A percentile compares a stretch with the other conserved stretches of the same genome.
These are phyloP conservation scores for Mollisiaceae sp. DNA, from an alignment of 2,329 filamentous ascomycete species.

Conservation along the genomic window DNA sequence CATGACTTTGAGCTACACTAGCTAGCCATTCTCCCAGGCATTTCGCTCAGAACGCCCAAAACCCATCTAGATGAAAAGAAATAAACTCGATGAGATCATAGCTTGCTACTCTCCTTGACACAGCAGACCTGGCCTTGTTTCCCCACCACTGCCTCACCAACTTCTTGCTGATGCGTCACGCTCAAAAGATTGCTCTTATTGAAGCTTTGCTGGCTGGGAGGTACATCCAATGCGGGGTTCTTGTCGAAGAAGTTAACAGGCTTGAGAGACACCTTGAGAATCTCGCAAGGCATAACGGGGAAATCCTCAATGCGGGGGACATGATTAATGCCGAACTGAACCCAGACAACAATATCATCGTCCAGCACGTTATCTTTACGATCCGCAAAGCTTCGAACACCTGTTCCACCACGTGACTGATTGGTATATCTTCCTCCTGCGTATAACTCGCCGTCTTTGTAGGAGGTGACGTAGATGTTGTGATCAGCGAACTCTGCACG, in stretches of 20 bases:
- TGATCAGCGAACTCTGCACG: slow-evolving; percentile 60
- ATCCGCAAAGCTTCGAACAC: slow-evolving; percentile 59
- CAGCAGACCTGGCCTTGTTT: slow-evolving; percentile 35
- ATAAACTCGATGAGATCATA: slow-evolving; percentile 17
- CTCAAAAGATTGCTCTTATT: slow-evolving; percentile 45
- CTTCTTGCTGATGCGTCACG: slow-evolving; percentile 28
- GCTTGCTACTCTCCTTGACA: slow-evolving; percentile 34
- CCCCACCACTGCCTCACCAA: slow-evolving; percentile 30
- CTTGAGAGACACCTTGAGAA: slow-evolving; percentile 53
- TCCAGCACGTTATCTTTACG: slow-evolving; percentile 55
- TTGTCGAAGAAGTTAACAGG: slow-evolving; percentile 58
- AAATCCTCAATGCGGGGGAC: slow-evolving; percentile 69
- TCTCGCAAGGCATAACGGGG: slow-evolving; percentile 71
- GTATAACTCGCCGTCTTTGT: slow-evolving; percentile 57
- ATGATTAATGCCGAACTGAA: slow-evolving; percentile 66
- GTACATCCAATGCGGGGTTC: slow-evolving; percentile 57
- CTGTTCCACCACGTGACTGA: slow-evolving; percentile 57
- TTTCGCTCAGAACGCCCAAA: slow-evolving; percentile 21
- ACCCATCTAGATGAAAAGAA: not conserved
- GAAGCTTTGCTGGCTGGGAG: slow-evolving; percentile 50
- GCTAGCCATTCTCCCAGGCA: slow-evolving; percentile 35
- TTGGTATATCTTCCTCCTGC: slow-evolving; percentile 62
- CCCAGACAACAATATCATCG: slow-evolving; percentile 61
- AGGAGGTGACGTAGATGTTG: slow-evolving; percentile 60
- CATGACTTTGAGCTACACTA: slow-evolving; percentile 39